Evolutionary conservation across 805 yeast genomes (phyloP).

Genomic region (Candida pseudoglaebosa): DNA sequence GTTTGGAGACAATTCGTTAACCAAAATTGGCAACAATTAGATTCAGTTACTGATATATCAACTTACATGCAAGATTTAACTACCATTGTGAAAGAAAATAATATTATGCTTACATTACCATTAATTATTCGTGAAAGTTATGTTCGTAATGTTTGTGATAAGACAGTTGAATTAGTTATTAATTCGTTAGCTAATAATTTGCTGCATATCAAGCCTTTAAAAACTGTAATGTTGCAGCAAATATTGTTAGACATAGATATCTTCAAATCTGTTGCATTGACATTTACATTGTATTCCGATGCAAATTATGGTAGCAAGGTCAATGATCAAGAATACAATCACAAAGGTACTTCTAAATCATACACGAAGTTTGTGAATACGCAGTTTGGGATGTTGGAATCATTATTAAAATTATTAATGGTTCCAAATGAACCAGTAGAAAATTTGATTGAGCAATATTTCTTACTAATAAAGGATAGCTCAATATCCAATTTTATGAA

Average conservation of each 20-base stretch:
- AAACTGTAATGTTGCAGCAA: slow-evolving; percentile 72
- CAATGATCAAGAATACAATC: slow-evolving; percentile 16
- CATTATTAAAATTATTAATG: slow-evolving; percentile 63
- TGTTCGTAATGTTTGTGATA: slow-evolving; percentile 69
- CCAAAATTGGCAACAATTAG: slow-evolving; percentile 62
- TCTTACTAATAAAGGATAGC: slow-evolving; percentile 62
- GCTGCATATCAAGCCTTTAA: slow-evolving; percentile 62
- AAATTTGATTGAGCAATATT: slow-evolving; percentile 62
- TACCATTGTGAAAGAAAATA: slow-evolving; percentile 41
- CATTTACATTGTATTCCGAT: slow-evolving; percentile 40
- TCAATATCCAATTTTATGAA: slow-evolving; percentile 60
- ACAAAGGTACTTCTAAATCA: slow-evolving; percentile 23
- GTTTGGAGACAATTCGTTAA: slow-evolving; percentile 85
- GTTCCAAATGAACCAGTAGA: slow-evolving; percentile 59
- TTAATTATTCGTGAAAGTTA: slow-evolving; percentile 67
- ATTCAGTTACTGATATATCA: slow-evolving; percentile 68
- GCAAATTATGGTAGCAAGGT: slow-evolving; percentile 26
- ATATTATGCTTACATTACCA: slow-evolving; percentile 43
- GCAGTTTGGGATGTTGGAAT: slow-evolving; percentile 47
- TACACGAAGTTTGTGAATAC: slow-evolving; percentile 41
- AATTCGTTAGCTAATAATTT: slow-evolving; percentile 55
- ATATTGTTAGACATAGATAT: slow-evolving; percentile 67
- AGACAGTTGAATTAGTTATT: slow-evolving; percentile 62
- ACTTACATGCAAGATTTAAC: slow-evolving; percentile 61
- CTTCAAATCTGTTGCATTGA: slow-evolving; percentile 51